Evolutionary conservation across 2,329 filamentous ascomycete genomes (phyloP), one percentile per base, ranked within the genome.

Genomic region (Xylariaceae sp.): DNA sequence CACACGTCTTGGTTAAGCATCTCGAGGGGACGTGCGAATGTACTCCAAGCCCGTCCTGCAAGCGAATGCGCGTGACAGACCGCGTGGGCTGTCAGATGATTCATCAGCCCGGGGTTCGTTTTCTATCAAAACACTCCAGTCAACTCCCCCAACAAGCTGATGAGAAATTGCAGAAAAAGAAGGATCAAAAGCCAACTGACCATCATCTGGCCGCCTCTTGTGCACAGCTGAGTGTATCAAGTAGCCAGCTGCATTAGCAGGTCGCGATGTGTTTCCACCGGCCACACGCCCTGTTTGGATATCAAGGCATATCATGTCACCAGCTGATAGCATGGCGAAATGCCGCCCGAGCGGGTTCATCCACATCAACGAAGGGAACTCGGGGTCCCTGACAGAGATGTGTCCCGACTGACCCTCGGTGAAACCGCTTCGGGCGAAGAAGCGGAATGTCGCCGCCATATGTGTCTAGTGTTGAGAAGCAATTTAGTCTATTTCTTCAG

Each of bases 1-100:
- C 80, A 82, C 3, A 85, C 78, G 66, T 84, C 87, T 70, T 83
- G 86, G 47, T 81, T 87, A 49, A 89, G 72, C 85, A 89, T 89
- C 54, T 89, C 86, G 16, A 90, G 72, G 2, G 79, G 80, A 22
- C 72, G 75, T 1, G 76, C 84, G 63, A 90, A 89, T 1, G 76
- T 75, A 47, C 78, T 81, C 84, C 85, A 89, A 1, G 86, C 86
- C 42, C 86, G 82, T 1, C 87, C 87, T 13, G 79, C 76, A 38
- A 75, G 75, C n/a, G 79, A 81, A 66, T 90, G 87, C 3, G 82
- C 81, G 63, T 90, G 87, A 67, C 84, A 88, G 31, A 86, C 80
- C 16, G 87, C 84, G 60, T 83, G 75, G 34, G 86, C 81, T 58
- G 36, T 53, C 13, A n/a, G 64, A 88, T 48, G 45, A 48, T 79